Evolutionary conservation across 2,329 filamentous ascomycete species (phyloP).

Genomic region (Myriosclerotinia scirpicola): DNA sequence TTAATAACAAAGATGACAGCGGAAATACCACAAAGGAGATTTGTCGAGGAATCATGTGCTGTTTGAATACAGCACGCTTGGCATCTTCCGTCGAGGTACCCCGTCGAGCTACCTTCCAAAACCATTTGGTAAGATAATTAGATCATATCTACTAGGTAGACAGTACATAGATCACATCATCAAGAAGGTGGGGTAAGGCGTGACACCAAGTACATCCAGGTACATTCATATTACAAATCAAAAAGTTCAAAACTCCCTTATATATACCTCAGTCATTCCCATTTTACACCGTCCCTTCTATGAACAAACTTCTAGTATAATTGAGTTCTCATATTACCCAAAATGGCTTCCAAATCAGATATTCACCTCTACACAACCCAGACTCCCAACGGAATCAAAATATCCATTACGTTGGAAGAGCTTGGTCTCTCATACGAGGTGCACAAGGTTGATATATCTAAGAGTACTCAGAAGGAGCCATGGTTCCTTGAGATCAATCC

Average conservation of each 20-base stretch:
- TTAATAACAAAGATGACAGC: neutral
- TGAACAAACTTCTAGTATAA: conserved; percentile 32
- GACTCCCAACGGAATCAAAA: conserved; percentile 89
- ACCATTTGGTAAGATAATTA: conserved; percentile 2
- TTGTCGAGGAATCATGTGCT: neutral
- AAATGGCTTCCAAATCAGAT: conserved; percentile 45
- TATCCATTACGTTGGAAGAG: conserved; percentile 84
- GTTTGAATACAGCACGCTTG: neutral
- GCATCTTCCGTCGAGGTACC: neutral
- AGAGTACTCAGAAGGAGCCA: conserved; percentile 77
- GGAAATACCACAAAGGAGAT: neutral
- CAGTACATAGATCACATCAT: too few relatives aligned
- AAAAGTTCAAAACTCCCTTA: neutral
- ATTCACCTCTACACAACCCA: conserved; percentile 57
- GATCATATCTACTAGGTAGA: neutral
- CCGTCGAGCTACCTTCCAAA: neutral
- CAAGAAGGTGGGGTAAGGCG: neutral
- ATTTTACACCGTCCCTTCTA: conserved; percentile 13
- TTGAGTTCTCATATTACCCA: conserved; percentile 34
- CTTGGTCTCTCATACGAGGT: conserved; percentile 79
- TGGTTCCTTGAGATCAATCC: conserved; percentile 94
- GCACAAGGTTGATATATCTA: conserved; percentile 67
- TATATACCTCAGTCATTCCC: neutral
- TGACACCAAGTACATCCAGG: too few relatives aligned
- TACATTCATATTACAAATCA: conserved; percentile 17